A percentile compares a stretch with the other conserved stretches of the same genome.
Evolutionary conservation across 169 alveolate species (phyloP).

Genomic region (Plasmodium coatneyi): DNA sequence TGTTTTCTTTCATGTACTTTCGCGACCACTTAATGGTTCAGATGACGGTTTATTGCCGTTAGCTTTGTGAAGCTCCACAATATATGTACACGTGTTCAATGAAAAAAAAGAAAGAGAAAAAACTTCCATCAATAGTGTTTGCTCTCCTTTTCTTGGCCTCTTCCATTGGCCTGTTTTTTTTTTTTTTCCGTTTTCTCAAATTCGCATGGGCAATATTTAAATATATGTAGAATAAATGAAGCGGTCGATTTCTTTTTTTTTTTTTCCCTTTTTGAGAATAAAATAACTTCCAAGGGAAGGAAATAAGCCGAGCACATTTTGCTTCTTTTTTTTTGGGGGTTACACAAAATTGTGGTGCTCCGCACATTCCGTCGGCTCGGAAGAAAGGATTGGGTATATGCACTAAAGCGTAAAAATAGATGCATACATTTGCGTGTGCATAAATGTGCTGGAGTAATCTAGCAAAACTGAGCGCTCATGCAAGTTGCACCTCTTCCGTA

Average conservation of each 20-base stretch:
- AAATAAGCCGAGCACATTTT: background rate
- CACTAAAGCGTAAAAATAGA: background rate
- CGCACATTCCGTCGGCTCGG: background rate
- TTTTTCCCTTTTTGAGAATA: background rate
- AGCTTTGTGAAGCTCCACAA: background rate
- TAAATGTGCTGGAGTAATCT: background rate
- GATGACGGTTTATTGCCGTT: background rate
- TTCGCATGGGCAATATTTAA: background rate
- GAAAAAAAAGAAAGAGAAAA: too few species aligned
- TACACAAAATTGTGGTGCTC: background rate
- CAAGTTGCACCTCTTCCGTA: background rate
- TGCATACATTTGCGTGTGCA: background rate
- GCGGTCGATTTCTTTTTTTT: background rate
- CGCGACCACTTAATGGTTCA: background rate
- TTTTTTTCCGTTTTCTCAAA: background rate
- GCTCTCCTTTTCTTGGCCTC: background rate
- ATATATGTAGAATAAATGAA: background rate
- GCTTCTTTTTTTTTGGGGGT: background rate
- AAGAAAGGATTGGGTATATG: background rate
- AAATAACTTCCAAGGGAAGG: background rate
- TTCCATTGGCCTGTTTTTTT: background rate
- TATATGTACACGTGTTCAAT: too few species aligned
- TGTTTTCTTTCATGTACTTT: background rate
- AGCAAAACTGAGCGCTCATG: background rate
- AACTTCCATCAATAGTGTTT: background rate